Evolutionary conservation across 331 rosid species (phyloP).

Genomic region (Rhamnella rubrinervis): DNA sequence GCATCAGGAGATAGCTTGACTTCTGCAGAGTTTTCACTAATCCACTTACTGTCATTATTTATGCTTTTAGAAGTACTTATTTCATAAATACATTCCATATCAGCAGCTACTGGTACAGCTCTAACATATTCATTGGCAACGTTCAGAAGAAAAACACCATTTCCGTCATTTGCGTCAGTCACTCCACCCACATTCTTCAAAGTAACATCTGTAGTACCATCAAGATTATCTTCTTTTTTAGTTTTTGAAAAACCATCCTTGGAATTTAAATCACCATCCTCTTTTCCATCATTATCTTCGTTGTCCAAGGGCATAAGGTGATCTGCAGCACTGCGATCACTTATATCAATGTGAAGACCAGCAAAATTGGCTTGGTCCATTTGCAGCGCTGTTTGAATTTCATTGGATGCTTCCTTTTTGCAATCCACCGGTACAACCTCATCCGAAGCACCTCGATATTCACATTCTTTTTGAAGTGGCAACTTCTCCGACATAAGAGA

Average conservation of each 20-base stretch:
- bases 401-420: slow-evolving; percentile 7
- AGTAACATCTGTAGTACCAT: neutral
- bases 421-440: slow-evolving; percentile 1
- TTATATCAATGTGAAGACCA: slow-evolving; percentile 9
- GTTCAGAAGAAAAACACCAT: neutral
- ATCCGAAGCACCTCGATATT: slow-evolving; percentile 6
- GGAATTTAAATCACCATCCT: neutral
- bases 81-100: neutral
- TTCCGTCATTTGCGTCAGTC: neutral
- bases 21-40: neutral
- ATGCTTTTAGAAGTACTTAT: neutral
- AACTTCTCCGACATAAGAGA: slow-evolving; percentile 10
- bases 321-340: slow-evolving; percentile 1
- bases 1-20: neutral
- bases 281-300: neutral
- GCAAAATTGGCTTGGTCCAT: slow-evolving; percentile 9
- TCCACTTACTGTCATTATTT: neutral
- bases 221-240: neutral
- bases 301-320: neutral
- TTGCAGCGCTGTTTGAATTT: neutral
- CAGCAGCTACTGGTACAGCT: neutral
- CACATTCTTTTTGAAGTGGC: neutral
- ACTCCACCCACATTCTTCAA: neutral
- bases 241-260: neutral
- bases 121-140: neutral